Conservation (phyloP, 805 yeast species). For the Tanozyma kutaoensis region DNA sequence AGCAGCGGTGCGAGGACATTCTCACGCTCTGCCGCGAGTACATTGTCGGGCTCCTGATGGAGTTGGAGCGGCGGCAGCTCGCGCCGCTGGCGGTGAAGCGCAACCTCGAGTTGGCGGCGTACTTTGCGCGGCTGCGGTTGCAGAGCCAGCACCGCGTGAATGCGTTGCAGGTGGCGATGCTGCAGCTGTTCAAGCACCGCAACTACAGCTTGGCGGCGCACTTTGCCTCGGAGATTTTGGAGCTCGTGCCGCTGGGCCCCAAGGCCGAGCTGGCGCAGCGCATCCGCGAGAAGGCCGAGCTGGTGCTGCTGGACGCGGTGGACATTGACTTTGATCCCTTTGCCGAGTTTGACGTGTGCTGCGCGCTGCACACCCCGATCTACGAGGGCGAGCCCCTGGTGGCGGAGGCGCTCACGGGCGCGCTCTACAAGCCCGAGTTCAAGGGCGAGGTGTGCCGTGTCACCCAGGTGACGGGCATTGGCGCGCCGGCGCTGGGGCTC, state of each 20-base stretch:
- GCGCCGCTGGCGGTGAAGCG: constrained; percentile 65
- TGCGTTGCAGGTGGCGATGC: constrained; percentile 92
- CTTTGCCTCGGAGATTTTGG: constrained; percentile 77
- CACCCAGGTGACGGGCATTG: constrained; percentile 66
- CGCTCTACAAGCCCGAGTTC: constrained; percentile 64
- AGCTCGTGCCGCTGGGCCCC: constrained; percentile 56
- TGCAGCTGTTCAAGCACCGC: constrained; percentile 78
- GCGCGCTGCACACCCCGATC: constrained; percentile 78
- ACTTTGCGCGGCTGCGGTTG: constrained; percentile 77
- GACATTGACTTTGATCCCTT: constrained; percentile 88
- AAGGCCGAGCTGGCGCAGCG: constrained; percentile 83
- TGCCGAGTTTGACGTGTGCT: constrained; percentile 85
- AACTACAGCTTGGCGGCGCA: constrained; percentile 81
- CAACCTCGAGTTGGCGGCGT: constrained; percentile 89
- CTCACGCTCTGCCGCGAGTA: constrained; percentile 74
- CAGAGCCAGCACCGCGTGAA: constrained; percentile 74
- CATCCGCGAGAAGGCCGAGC: constrained; percentile 68
- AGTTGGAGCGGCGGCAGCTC: constrained; percentile 73
- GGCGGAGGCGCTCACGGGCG: constrained; percentile 79
- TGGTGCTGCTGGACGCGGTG: constrained; percentile 71
- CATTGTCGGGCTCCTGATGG: constrained; percentile 85
- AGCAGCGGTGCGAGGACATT: constrained; percentile 58
- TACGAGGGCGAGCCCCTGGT: constrained; percentile 61
- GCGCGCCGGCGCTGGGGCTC: constrained; percentile 87
- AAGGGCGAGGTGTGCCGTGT: constrained; percentile 72